Evolutionary conservation across 768 basidiomycete genomes (phyloP).

Genomic region (Hypholoma fasciculare): DNA sequence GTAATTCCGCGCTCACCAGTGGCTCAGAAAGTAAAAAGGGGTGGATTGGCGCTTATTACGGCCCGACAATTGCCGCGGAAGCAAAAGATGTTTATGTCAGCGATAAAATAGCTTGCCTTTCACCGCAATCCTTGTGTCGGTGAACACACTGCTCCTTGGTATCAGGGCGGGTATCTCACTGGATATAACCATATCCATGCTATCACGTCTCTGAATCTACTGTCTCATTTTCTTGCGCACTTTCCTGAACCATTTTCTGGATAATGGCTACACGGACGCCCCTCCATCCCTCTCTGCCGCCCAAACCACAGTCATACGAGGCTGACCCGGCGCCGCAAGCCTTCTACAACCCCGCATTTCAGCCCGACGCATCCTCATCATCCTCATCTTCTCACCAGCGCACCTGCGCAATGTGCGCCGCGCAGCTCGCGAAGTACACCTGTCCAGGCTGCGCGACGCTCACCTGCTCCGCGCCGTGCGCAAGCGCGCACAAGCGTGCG

Average conservation of each 20-base stretch:
- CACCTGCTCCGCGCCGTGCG: conserved; percentile 75
- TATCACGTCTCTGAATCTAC: too few relatives aligned
- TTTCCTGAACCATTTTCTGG: background rate
- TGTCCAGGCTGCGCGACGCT: conserved; percentile 75
- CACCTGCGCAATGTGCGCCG: conserved; percentile 52
- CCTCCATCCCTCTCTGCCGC: conserved; percentile 17
- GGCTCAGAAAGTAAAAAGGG: too few relatives aligned
- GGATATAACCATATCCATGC: too few relatives aligned
- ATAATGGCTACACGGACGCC: background rate
- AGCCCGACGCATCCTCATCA: conserved; percentile 17
- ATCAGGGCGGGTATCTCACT: too few relatives aligned
- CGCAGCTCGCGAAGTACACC: conserved; percentile 60
- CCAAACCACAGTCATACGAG: conserved; percentile 9
- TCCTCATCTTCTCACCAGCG: conserved; percentile 22
- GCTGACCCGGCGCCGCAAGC: background rate
- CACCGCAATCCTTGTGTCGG: background rate
- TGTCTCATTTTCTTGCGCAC: too few relatives aligned
- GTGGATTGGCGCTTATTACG: too few relatives aligned
- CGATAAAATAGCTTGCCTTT: background rate
- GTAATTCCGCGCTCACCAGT: too few relatives aligned
- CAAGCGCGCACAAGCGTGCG: conserved; percentile 61
- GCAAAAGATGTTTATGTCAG: conserved; percentile 3
- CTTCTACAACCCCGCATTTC: conserved; percentile 1
- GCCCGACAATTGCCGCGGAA: background rate
- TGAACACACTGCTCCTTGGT: too few relatives aligned